Evolutionary conservation across 1,139 yeast species (phyloP), one percentile per base, ranked within the genome.

Genomic region (Blastobotrys ciferrii): DNA sequence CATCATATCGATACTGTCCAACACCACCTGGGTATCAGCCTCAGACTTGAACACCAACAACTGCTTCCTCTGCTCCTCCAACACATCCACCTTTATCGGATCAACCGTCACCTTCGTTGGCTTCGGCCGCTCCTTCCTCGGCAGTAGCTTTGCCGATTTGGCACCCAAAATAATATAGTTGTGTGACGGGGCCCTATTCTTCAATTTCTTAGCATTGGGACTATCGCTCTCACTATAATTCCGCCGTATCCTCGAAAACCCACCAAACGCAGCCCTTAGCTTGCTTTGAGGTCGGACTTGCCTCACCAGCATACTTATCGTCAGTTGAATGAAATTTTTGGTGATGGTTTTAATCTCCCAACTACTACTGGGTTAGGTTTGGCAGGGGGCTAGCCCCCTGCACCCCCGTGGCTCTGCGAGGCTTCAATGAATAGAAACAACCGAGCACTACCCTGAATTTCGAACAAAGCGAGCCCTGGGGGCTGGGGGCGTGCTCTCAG

Each of bases 1-100:
- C 56, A 68, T 55, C 5, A 58, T 53, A 39, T 65, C 67, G 31
- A 72, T 70, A 39, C 60, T 60, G 25, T 56, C 57, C 18, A 64
- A 48, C 14, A 69, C 53, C 3, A 50, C 54, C 28, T 67, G 66
- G 13, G 52, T 53, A 1, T 67, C 54, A 4, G 65, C 57, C 23
- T 58, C 62, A 14, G 63, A 54, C 46, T 63, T 60, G 54, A 69
- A 70, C 4, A 62, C 64, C 58, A 71, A 56, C 28, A 70, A 54
- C 46, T 61, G 60, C 51, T 66, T 62, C 23, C 67, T 51, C 46
- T 59, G 62, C 15, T 55, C 59, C 30, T 60, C 61, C 18, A 60
- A 49, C 18, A 55, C 57, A 17, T 57, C 60, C 5, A 55, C 50
- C 38, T 49, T 48, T 13, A 54, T 49, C 31, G 42, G 49, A 17